Percentiles rank a stretch among this genome's conserved stretches.
Evolutionary conservation across 352 stramenopile genomes (phyloP).

Genomic region (Saprolegnia parasitica): DNA sequence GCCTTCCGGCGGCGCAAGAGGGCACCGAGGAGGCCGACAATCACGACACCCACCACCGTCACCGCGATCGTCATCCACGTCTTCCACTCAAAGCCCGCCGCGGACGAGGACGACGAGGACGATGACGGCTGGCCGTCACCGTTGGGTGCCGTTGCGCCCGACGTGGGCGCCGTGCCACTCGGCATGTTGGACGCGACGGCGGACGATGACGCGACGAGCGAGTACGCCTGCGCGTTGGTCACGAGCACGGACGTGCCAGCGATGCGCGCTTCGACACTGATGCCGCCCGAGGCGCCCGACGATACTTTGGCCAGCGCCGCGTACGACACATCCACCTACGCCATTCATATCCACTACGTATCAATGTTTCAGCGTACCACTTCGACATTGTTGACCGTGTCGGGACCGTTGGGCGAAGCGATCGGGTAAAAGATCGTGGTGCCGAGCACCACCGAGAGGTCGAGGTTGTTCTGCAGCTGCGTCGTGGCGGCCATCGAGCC

Average conservation of each 20-base stretch:
- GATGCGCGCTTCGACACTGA: conserved; percentile 66
- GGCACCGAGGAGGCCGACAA: conserved; percentile 43
- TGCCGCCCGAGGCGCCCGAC: conserved; percentile 26
- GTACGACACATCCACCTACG: conserved; percentile 55
- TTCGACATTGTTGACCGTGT: conserved; percentile 80
- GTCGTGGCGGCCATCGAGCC: conserved; percentile 56
- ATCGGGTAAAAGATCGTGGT: conserved; percentile 55
- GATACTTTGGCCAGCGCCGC: conserved; percentile 46
- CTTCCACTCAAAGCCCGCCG: conserved; percentile 33
- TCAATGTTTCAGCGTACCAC: conserved; percentile 36
- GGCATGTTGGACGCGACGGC: conserved; percentile 28
- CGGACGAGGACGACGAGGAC: background rate
- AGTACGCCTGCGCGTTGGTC: conserved; percentile 54
- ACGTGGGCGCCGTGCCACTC: background rate
- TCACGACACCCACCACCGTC: conserved; percentile 37
- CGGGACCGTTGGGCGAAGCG: conserved; percentile 46
- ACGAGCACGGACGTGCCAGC: conserved; percentile 59
- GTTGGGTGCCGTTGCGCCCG: background rate
- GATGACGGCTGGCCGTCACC: background rate
- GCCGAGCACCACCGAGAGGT: conserved; percentile 55
- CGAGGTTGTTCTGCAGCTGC: conserved; percentile 73
- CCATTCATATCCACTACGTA: too few relatives aligned
- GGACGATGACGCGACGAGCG: conserved; percentile 69
- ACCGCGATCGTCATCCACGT: conserved; percentile 52
- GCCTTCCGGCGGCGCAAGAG: conserved; percentile 34